phyloP scores from a whole-genome alignment of 768 basidiomycete genomes.

The Phylloporus sp. region DNA sequence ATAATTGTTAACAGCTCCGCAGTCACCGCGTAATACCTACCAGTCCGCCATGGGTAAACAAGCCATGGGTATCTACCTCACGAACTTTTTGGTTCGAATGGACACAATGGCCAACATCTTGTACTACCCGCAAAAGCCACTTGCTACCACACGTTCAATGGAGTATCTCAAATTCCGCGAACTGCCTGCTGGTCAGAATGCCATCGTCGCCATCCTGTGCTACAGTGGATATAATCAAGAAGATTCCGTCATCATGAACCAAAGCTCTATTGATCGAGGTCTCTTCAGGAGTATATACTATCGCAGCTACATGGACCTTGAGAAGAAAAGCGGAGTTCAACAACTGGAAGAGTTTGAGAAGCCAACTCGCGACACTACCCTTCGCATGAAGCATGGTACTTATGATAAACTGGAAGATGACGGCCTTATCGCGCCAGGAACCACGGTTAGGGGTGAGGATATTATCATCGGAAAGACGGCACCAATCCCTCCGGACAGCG shows the following conservation, averaged over 20 bases:
- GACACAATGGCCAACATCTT: constrained; percentile 99
- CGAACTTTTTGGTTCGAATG: constrained; percentile 98
- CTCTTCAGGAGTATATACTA: constrained; percentile 99
- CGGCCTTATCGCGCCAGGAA: constrained; percentile 93
- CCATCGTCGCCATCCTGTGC: constrained; percentile 95
- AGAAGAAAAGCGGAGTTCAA: constrained; percentile 92
- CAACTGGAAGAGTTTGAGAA: constrained; percentile 96
- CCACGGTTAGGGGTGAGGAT: constrained; percentile 92
- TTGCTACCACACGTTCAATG: constrained; percentile 98
- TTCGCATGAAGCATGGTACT: constrained; percentile 96
- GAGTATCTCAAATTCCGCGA: constrained; percentile 99
- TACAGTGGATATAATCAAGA: constrained; percentile 99
- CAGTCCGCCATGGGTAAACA: constrained; percentile 99
- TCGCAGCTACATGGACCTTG: constrained; percentile 96
- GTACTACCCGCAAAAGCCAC: constrained; percentile 98
- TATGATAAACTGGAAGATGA: constrained; percentile 98
- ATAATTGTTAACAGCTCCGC: constrained; percentile 6
- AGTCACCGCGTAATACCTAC: constrained; percentile 99
- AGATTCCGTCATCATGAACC: constrained; percentile 99
- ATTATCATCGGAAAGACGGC: constrained; percentile 99
- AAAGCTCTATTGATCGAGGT: constrained; percentile 96
- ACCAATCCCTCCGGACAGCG: constrained; percentile 92
- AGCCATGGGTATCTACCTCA: constrained; percentile 98
- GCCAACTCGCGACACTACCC: constrained; percentile 85
- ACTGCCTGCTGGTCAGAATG: constrained; percentile 98